Base-by-base conservation (phyloP, 2,329 filamentous ascomycete genomes). In the Biscogniauxia sp. region DNA sequence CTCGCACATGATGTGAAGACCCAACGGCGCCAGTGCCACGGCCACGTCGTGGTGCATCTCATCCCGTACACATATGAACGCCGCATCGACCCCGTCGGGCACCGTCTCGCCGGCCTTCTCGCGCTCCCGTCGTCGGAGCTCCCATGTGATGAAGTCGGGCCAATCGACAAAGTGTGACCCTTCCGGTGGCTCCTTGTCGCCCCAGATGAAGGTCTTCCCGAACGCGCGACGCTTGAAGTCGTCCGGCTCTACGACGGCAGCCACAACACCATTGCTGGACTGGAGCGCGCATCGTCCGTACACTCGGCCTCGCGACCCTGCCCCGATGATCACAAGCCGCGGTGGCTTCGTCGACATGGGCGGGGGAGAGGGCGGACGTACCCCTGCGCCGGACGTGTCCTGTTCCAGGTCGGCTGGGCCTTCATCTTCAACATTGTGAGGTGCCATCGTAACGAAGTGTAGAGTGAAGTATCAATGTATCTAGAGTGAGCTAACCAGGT, bases 1-100 rank as follows among this genome's bases (percentile, higher is more conserved):
- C 80, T 99, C 95, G 74, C 93, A 96, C 82, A 97, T 91, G 65
- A 98, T 87, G 74, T 97, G 93, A 54, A 97, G 78, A 2, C 84
- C 72, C 79, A 88, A 77, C 13, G 84, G 84, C 1, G 90, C 88
- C 56, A 97, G 81, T 1, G 86, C 90, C 51, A 88, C 82, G 20
- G 97, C 84, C 54, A 94, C 92, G 59, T 93, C 88, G 55, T 87
- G 87, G 75, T 99, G 95, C 78, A 91, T 88, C 76, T 96, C 91
- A 74, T 99, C 95, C 9, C 94, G 82, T 1, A 96, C 92, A 74
- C 84, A 87, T 19, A 87, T 79, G 65, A 86, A 86, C 32, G 76
- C 83, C 6, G 82, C 88, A 62, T 90, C 87, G 2, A 90, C 81
- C 1, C 87, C 87, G 5, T 75, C 76, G 1, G 76, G 79, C 2